phyloP scores from a whole-genome alignment of 2,329 filamentous ascomycete species.

The Aspergillus piperis region DNA sequence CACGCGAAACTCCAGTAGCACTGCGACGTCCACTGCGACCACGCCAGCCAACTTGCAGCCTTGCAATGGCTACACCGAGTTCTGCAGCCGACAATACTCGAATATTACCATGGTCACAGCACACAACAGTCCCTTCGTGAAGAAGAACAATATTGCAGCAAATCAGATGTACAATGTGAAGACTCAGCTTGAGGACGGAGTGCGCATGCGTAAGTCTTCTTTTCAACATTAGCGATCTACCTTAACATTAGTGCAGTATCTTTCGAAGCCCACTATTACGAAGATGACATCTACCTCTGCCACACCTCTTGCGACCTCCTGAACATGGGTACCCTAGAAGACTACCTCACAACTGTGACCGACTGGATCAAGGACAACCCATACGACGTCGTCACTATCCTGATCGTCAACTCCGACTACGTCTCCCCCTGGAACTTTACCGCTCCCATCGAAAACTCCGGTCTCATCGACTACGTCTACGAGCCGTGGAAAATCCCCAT shows the following conservation, averaged over 20 bases:
- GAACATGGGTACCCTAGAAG: slow-evolving; percentile 74
- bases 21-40: slow-evolving; percentile 49
- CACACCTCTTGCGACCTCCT: slow-evolving; percentile 82
- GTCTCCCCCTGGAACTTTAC: slow-evolving; percentile 65
- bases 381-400: slow-evolving; percentile 82
- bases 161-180: slow-evolving; percentile 72
- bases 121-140: slow-evolving; percentile 82
- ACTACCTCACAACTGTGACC: slow-evolving; percentile 69
- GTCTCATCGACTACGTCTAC: slow-evolving; percentile 73
- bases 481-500: slow-evolving; percentile 70
- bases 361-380: slow-evolving; percentile 75
- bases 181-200: slow-evolving; percentile 74
- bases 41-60: slow-evolving; percentile 67
- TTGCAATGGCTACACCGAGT: slow-evolving; percentile 77
- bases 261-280: slow-evolving; percentile 59
- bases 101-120: slow-evolving; percentile 77
- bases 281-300: slow-evolving; percentile 71
- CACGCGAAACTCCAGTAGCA: slow-evolving; percentile 52
- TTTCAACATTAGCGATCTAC: no score
- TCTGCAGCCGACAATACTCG: slow-evolving; percentile 74
- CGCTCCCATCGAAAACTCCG: slow-evolving; percentile 68
- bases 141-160: slow-evolving; percentile 68
- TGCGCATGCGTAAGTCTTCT: slow-evolving; percentile 53
- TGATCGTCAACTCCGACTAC: slow-evolving; percentile 82
- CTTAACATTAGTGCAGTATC: slow-evolving; percentile 48